Base-by-base conservation (phyloP, 2,329 filamentous ascomycete species). In the Boeremia exigua region DNA sequence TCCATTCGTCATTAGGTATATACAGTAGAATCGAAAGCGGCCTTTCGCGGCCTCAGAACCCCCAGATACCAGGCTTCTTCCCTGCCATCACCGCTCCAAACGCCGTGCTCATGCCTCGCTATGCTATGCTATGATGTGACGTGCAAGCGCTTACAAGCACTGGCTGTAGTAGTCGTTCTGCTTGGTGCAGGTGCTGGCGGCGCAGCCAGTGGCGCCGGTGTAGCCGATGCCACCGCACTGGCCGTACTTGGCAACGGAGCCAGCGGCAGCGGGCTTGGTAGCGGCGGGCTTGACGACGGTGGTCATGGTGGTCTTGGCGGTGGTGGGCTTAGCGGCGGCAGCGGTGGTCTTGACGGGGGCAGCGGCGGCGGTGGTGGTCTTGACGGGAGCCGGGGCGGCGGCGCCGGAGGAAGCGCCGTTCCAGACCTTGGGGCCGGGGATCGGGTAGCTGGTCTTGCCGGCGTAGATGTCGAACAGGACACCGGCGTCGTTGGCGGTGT, bases 141-240 rank as follows among this genome's bases (percentile, higher is more conserved):
- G 12, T 11, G 36, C 19, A 29, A 48, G 34, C 25, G 15, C 27
- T 38, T 68, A 71, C 28, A 71, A 48, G 66, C 80, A 82, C 73
- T 82, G 80, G 27, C 64, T 77, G 72, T 82, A 82, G 65, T 77
- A 82, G 7, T 72, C 65, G 70, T 81, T 82, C 51, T 63, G 64
- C 23, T 66, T 62, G 30, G 68, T 68, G 70, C 80, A 82, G 7
- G 68, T 69, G 23, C 79, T 79, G 27, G 68, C 54, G 6, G 69
- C 74, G 49, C 80, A 82, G 11, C 57, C 48, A 4, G 73, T 78
- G 5, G 76, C 43, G 15, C 80, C 80, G 1, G 65, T 75, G 62
- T 67, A 81, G 47, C 71, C 73, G 10, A 67, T 66, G 15, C 80
- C 80, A 63, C 80, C 80, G 61, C 80, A 82, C 68, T 80, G 79